Evolutionary conservation across 768 basidiomycete genomes (phyloP).

Genomic region (Panaeolus cyanescens): DNA sequence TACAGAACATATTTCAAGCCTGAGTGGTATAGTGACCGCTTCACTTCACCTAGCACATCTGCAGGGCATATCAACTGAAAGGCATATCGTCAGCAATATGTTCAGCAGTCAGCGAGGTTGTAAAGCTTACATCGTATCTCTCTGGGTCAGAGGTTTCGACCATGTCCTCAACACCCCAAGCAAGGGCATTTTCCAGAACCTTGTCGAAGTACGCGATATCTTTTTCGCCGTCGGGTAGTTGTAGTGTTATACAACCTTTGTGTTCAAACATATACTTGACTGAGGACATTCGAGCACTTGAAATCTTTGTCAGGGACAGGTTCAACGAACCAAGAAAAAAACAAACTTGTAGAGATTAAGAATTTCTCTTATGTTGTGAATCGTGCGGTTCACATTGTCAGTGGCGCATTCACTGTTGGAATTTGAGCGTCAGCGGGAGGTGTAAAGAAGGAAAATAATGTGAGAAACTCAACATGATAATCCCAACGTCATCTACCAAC

Average conservation of each 20-base stretch:
- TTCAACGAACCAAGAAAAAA: neutral
- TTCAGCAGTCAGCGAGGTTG: neutral
- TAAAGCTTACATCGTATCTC: neutral
- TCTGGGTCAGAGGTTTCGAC: slow-evolving; percentile 15
- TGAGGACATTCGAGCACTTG: slow-evolving; percentile 60
- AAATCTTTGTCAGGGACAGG: slow-evolving; percentile 4
- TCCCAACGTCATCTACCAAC: slow-evolving; percentile 57
- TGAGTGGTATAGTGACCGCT: slow-evolving; percentile 11
- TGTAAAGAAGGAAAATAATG: neutral
- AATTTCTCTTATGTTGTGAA: slow-evolving; percentile 55
- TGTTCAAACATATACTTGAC: slow-evolving; percentile 68
- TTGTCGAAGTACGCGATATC: slow-evolving; percentile 46
- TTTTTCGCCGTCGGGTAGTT: slow-evolving; percentile 33
- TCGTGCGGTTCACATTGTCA: slow-evolving; percentile 66
- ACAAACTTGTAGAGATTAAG: slow-evolving; percentile 50
- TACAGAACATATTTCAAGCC: slow-evolving; percentile 30
- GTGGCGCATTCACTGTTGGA: slow-evolving; percentile 36
- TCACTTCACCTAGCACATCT: slow-evolving; percentile 17
- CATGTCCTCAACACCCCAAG: slow-evolving; percentile 23
- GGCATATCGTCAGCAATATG: neutral
- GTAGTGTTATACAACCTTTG: slow-evolving; percentile 52
- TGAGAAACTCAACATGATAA: slow-evolving; percentile 55
- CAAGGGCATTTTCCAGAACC: slow-evolving; percentile 28
- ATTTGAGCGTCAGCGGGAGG: slow-evolving; percentile 1
- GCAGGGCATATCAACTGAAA: slow-evolving; percentile 23